Evolutionary conservation across 331 rosid genomes (phyloP), one percentile per base, ranked within the genome.

Genomic region (Pyrus hybrid): DNA sequence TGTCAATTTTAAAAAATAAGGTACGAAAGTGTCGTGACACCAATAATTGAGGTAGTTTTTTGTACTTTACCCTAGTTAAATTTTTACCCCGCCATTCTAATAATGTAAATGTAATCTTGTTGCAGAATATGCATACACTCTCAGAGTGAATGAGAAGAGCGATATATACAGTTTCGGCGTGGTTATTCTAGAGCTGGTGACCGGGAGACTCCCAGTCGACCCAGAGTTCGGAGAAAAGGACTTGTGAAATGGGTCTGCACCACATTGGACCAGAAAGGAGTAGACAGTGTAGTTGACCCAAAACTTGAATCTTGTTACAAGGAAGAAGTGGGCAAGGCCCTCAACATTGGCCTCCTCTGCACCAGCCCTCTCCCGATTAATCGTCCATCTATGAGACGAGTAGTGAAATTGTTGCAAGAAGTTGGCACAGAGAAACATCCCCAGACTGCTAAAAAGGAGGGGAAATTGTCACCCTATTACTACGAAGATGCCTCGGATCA

Each of bases 121-220:
- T 81, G 77, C 92, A 94, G 99, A 94, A 86, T 92, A 94, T 79
- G 99, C 96, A 14, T 94, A 94, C 81, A 92, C 97, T 0, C 91
- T 94, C 8, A 83, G 96, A 70, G 97, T 94, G 76, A 91, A 94
- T 43, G 99, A 94, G 87, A 94, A 94, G 90, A 94, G 97, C 6
- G 99, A 94, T 82, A 89, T 82, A 66, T 94, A 94, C 84, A 94
- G 99, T 71, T 94, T 90, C 22, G 99, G 99, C 3, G 97, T 94
- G 68, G 99, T 94, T 13, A 78, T 94, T 43, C 97, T 94, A 6
- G 99, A 94, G 79, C 72, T 92, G 81, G 91, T 94, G 18, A 88
- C 94, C 0, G 94, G 98, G 76, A 89, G 81, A 62, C 87, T 75
- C 49, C 97, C 98, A 0, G 60, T 89, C 33, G 98, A 91, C 68